Evolutionary conservation across 2,329 filamentous ascomycete species (phyloP).

Genomic region (Fusarium concolor): DNA sequence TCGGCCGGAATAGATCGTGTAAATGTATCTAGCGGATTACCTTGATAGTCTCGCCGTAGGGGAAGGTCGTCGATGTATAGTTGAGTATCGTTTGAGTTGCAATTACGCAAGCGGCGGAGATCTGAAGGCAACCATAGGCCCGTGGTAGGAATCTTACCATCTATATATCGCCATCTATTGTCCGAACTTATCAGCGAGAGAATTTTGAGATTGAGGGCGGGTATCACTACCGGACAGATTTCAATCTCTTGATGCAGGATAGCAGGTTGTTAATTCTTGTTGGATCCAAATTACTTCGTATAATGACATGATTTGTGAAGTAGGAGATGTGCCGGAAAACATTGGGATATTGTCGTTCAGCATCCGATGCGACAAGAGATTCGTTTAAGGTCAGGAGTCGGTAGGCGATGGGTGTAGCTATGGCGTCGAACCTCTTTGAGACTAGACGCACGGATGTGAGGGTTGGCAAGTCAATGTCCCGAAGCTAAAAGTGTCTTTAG

Average conservation of each 20-base stretch:
- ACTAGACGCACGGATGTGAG: constrained; percentile 52
- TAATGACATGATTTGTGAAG: constrained; percentile 56
- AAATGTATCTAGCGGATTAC: constrained; percentile 52
- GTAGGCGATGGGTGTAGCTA: constrained; percentile 59
- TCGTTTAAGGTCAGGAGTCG: constrained; percentile 54
- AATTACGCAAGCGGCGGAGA: constrained; percentile 50
- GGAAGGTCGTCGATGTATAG: constrained; percentile 58
- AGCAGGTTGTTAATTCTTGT: constrained; percentile 52
- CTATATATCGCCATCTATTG: constrained; percentile 55
- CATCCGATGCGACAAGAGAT: constrained; percentile 51
- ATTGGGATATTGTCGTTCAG: constrained; percentile 49
- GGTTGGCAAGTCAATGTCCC: constrained; percentile 51
- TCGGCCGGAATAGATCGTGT: constrained; percentile 54
- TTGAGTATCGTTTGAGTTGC: constrained; percentile 46
- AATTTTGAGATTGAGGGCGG: neutral
- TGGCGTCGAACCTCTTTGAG: constrained; percentile 55
- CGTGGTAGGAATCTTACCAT: constrained; percentile 41
- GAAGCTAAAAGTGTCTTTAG: constrained; percentile 50
- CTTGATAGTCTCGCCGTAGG: constrained; percentile 52
- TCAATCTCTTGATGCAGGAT: constrained; percentile 51
- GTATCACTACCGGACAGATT: constrained; percentile 54
- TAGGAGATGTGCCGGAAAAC: constrained; percentile 52
- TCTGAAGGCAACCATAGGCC: constrained; percentile 55
- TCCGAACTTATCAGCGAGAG: constrained; percentile 21
- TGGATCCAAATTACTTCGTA: constrained; percentile 56